Evolutionary conservation across 768 basidiomycete species (phyloP).

Genomic region (Lactarius evosmus): DNA sequence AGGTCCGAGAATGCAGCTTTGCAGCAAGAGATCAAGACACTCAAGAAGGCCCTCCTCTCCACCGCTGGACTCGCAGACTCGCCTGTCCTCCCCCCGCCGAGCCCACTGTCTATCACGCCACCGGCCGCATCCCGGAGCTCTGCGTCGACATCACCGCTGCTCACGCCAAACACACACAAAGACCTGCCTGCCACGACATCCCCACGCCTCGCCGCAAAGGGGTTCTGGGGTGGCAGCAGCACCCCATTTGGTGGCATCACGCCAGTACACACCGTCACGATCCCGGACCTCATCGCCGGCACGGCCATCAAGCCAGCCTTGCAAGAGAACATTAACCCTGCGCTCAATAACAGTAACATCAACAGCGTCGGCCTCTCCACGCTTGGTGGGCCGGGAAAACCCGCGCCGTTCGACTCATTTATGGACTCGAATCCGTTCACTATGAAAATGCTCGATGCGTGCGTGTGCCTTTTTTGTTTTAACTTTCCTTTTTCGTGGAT

Average conservation of each 20-base stretch:
- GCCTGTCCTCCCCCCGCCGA: constrained; percentile 46
- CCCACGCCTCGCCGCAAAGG: constrained; percentile 49
- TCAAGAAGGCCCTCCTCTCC: constrained; percentile 73
- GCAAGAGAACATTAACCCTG: constrained; percentile 80
- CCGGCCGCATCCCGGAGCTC: constrained; percentile 29
- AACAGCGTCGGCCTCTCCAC: constrained; percentile 36
- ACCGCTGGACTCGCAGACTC: constrained; percentile 48
- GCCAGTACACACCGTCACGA: constrained; percentile 78
- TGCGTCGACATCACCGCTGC: constrained; percentile 31
- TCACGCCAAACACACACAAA: constrained; percentile 73
- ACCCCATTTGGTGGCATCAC: constrained; percentile 62
- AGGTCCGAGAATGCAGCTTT: constrained; percentile 82
- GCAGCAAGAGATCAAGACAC: constrained; percentile 66
- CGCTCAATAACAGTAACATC: constrained; percentile 47
- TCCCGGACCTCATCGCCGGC: constrained; percentile 53
- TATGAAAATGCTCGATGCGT: constrained; percentile 82
- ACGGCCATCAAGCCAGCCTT: constrained; percentile 35
- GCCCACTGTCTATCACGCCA: constrained; percentile 36
- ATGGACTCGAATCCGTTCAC: constrained; percentile 81
- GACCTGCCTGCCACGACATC: constrained; percentile 57
- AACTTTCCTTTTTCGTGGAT: constrained; percentile 9
- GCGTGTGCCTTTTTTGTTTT: constrained; percentile 35
- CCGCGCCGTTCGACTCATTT: constrained; percentile 68
- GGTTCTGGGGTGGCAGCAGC: constrained; percentile 81
- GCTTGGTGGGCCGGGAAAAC: constrained; percentile 34